Evolutionary conservation across 2,329 filamentous ascomycete genomes (phyloP).

Genomic region (Magnaporthiopsis incrustans): DNA sequence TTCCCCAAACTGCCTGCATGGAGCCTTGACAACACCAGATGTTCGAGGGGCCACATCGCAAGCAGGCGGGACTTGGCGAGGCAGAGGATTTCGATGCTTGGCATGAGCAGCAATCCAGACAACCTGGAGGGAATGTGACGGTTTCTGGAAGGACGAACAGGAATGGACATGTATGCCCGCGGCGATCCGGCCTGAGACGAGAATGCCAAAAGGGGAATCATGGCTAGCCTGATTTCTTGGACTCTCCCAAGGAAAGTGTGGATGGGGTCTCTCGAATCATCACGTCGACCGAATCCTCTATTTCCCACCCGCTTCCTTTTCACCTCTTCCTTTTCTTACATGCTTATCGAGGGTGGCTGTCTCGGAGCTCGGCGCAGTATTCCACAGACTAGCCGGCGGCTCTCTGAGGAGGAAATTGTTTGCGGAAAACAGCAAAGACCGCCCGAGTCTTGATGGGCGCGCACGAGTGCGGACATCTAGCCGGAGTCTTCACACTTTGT

Average conservation of each 20-base stretch:
- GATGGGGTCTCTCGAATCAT: background rate
- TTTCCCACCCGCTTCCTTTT: background rate
- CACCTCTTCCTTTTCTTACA: background rate
- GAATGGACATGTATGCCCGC: background rate
- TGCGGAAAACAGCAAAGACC: background rate
- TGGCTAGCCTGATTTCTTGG: background rate
- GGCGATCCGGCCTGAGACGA: background rate
- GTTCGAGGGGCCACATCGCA: background rate
- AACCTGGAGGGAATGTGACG: background rate
- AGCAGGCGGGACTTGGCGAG: background rate
- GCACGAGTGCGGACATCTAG: background rate
- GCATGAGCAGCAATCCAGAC: background rate
- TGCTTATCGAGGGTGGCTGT: background rate
- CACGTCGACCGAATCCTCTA: background rate
- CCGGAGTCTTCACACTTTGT: no score
- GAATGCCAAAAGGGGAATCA: background rate
- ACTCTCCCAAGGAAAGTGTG: background rate
- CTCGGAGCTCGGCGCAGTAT: background rate
- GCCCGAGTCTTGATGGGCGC: background rate
- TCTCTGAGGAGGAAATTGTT: background rate
- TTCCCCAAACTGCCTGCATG: background rate
- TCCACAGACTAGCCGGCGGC: background rate
- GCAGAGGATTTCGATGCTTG: background rate
- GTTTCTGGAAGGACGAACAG: background rate
- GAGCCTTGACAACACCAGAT: background rate